Evolutionary conservation across 2,329 filamentous ascomycete genomes (phyloP), one percentile per base, ranked within the genome.

Genomic region (Thielaviopsis ethacetica): DNA sequence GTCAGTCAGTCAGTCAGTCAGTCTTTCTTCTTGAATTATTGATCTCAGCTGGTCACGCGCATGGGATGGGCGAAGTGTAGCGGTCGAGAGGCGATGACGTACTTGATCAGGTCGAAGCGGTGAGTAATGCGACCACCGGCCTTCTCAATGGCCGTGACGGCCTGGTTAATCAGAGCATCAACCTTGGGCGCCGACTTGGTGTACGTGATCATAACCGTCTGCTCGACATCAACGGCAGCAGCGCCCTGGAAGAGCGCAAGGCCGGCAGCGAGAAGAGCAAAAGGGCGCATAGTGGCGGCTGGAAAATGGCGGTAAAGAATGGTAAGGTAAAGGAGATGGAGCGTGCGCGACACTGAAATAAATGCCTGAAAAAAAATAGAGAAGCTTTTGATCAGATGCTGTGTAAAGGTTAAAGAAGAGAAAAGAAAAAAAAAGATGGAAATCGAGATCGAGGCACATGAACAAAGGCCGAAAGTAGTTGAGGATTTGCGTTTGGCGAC

Each of bases 101-200:
- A 89, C 85, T 82, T 80, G 70, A 84, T 80, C 60, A 83, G 68
- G 53, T 73, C 72, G 70, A 88, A 93, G 66, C 84, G 80, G 72
- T 94, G 88, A 22, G 86, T 93, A 65, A 95, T 88, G 55, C 80
- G 71, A 47, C 88, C 88, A 55, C 87, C 87, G 47, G 83, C 83
- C 53, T 83, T 75, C 57, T 76, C 71, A 65, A 95, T 83, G 2
- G 81, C 79, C 50, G 84, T 71, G 75, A 85, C 93, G 52, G 88
- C 89, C 59, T 86, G 71, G 22, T 82, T 73, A 34, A 95, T 70
- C 41, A 94, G 73, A 41, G 75, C 76, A 63, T 85, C 74, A 21
- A 88, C 84, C 2, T 72, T 65, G 15, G 83, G 85, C 54, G 81
- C 76, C 56, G 83, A 74, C 24, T 85, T 82, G 24, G 85, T 82